These are phyloP conservation scores for Globisporangium canariense DNA, from an alignment of 352 stramenopile species.

Conservation along the genomic window DNA sequence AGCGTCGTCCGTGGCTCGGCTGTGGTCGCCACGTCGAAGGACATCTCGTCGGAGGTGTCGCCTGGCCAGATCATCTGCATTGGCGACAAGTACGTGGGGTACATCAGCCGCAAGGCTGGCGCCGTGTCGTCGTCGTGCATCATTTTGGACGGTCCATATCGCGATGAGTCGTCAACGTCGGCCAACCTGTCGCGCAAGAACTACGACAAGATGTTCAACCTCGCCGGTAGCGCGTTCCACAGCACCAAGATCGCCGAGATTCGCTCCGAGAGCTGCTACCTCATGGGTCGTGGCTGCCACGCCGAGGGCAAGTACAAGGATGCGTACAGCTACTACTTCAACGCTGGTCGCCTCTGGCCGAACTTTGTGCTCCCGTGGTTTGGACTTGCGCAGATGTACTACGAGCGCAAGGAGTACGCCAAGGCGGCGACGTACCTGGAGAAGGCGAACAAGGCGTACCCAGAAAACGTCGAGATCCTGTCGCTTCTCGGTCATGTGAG, in stretches of 20 bases:
- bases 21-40: slow-evolving; percentile 84
- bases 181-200: slow-evolving; percentile 82
- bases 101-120: slow-evolving; percentile 69
- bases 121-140: slow-evolving; percentile 64
- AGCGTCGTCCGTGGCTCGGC: slow-evolving; percentile 81
- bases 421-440: slow-evolving; percentile 85
- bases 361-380: slow-evolving; percentile 88
- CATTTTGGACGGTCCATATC: slow-evolving; percentile 76
- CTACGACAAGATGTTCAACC: slow-evolving; percentile 90
- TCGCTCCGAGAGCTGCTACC: slow-evolving; percentile 95
- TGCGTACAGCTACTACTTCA: slow-evolving; percentile 96
- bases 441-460: slow-evolving; percentile 88
- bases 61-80: slow-evolving; percentile 93
- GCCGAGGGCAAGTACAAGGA: slow-evolving; percentile 93
- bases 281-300: slow-evolving; percentile 95
- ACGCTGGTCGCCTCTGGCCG: slow-evolving; percentile 85
- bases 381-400: slow-evolving; percentile 88
- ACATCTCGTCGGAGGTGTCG: slow-evolving; percentile 86
- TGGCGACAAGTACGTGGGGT: slow-evolving; percentile 89
- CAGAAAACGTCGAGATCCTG: slow-evolving; percentile 85
- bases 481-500: slow-evolving; percentile 81
- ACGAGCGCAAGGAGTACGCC: slow-evolving; percentile 79
- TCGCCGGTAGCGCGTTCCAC: slow-evolving; percentile 86
- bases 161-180: slow-evolving; percentile 59
- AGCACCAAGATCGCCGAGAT: slow-evolving; percentile 89